phyloP scores from a whole-genome alignment of 2,329 filamentous ascomycete species.

The Paecilomyces fulvus region DNA sequence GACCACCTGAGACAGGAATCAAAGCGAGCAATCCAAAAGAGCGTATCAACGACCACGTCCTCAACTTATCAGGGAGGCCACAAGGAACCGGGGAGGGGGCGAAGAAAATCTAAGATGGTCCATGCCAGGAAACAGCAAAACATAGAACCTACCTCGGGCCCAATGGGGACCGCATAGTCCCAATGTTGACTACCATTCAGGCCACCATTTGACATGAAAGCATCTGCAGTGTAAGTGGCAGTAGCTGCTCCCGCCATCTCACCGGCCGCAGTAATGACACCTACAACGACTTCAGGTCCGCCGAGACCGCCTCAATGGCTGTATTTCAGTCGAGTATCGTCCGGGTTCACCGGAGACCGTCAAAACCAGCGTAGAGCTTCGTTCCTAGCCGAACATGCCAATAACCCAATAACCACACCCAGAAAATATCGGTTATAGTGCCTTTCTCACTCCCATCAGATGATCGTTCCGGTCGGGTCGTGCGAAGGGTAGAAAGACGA shows the following conservation, averaged over 20 bases:
- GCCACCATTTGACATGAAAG: constrained; percentile 27
- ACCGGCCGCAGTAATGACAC: constrained; percentile 11
- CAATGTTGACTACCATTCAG: constrained; percentile 26
- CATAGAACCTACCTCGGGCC: constrained; percentile 24
- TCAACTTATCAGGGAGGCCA: neutral
- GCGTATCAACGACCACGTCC: neutral
- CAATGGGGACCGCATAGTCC: constrained; percentile 30
- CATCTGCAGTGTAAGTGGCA: constrained; percentile 30
- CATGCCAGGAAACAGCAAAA: no score
- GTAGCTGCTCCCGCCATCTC: constrained; percentile 35
- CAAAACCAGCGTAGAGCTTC: neutral
- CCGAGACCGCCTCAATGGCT: constrained; percentile 16
- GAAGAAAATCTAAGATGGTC: neutral
- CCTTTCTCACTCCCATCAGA: neutral
- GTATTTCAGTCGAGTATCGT: neutral
- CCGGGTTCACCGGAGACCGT: neutral
- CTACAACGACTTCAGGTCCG: constrained; percentile 20
- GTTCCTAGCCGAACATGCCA: neutral
- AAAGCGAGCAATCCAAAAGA: neutral
- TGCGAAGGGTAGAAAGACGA: neutral
- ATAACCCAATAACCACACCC: neutral
- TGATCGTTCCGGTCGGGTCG: neutral
- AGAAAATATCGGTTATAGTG: constrained; percentile 1
- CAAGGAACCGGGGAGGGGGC: neutral
- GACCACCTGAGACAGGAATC: neutral